Conservation (phyloP, 495 filamentous ascomycete genomes). For the Aspergillus coremiiformis region DNA sequence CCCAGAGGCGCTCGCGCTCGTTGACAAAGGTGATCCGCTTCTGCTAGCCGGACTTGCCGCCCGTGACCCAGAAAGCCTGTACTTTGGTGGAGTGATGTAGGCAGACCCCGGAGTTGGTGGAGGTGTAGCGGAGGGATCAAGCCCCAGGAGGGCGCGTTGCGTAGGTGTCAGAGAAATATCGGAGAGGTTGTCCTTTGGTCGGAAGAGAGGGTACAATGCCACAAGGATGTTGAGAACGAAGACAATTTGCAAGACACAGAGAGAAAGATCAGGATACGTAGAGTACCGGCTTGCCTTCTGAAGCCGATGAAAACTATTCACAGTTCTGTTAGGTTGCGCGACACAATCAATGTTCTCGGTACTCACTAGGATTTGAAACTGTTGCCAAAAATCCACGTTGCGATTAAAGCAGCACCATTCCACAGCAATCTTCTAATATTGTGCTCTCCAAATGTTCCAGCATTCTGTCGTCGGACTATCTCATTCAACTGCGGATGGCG, state of each 20-base stretch:
- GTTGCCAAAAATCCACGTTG: constrained; percentile 35
- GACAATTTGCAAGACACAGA: constrained; percentile 48
- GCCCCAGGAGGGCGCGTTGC: constrained; percentile 76
- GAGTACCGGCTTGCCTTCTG: constrained; percentile 16
- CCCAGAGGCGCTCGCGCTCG: constrained; percentile 35
- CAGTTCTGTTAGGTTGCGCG: background rate
- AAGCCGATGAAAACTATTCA: constrained; percentile 22
- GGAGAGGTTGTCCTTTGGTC: constrained; percentile 63
- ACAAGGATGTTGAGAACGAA: constrained; percentile 58
- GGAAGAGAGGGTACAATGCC: constrained; percentile 61
- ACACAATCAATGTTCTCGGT: background rate
- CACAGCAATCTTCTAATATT: constrained; percentile 58
- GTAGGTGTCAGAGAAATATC: constrained; percentile 89
- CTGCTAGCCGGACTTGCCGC: constrained; percentile 44
- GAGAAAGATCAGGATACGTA: constrained; percentile 30
- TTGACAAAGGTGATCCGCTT: constrained; percentile 46
- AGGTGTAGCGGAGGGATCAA: constrained; percentile 58
- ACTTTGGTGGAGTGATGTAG: constrained; percentile 82
- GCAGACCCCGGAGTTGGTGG: constrained; percentile 56
- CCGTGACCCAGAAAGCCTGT: constrained; percentile 66
- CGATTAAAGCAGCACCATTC: constrained; percentile 51
- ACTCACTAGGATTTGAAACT: constrained; percentile 35
- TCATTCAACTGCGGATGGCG: constrained; percentile 74
- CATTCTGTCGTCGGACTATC: constrained; percentile 66
- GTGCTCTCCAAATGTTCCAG: constrained; percentile 61